Evolutionary conservation across 805 yeast species (phyloP).

Genomic region (Starmerella powellii): DNA sequence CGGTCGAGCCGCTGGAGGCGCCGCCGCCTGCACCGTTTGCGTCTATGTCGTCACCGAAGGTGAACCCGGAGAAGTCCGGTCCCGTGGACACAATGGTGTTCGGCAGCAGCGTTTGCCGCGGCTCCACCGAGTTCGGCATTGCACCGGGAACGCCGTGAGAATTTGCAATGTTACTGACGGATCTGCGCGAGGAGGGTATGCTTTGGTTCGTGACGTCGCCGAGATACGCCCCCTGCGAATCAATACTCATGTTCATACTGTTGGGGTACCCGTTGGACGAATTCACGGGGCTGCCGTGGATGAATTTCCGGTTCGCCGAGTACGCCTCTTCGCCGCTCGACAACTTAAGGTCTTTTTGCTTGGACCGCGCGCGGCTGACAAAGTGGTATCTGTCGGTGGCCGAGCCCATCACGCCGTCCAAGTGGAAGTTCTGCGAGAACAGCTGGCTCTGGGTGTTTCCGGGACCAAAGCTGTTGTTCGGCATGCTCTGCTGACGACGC

Average conservation of each 20-base stretch:
- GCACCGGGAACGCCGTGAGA: neutral
- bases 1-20: conserved; percentile 16
- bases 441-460: conserved; percentile 5
- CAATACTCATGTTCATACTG: neutral
- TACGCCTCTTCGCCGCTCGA: conserved; percentile 19
- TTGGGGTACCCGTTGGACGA: neutral
- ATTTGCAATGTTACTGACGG: neutral
- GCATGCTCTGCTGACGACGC: conserved; percentile 18
- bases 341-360: conserved; percentile 13
- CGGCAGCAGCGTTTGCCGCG: neutral
- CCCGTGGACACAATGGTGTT: neutral
- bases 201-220: neutral
- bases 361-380: conserved; percentile 18
- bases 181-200: neutral
- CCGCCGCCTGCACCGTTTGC: neutral
- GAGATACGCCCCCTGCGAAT: neutral
- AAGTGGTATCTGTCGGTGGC: conserved; percentile 26
- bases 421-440: conserved; percentile 28
- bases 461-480: conserved; percentile 4
- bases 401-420: conserved; percentile 23
- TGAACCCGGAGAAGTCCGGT: conserved; percentile 11
- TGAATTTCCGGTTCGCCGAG: conserved; percentile 13
- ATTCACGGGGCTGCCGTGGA: conserved; percentile 13
- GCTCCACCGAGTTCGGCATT: conserved; percentile 2
- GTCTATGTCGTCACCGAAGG: conserved; percentile 9